phyloP scores from a whole-genome alignment of 768 basidiomycete genomes.

The Suillus ampliporus region DNA sequence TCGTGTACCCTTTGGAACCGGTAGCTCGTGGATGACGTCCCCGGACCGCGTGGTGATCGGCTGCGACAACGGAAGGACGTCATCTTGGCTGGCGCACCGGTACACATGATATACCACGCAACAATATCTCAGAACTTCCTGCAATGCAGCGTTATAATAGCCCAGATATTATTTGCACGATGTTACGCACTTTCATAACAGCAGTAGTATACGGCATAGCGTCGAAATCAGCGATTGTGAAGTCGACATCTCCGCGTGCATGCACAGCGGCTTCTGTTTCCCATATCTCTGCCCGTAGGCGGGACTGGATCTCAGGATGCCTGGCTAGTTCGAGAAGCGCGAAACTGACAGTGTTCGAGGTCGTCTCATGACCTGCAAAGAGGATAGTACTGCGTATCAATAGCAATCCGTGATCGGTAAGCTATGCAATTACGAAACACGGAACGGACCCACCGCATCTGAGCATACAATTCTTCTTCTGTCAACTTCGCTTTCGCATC shows the following conservation, averaged over 20 bases:
- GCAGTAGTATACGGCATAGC: conserved; percentile 54
- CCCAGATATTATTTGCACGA: conserved; percentile 1
- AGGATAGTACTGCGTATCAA: conserved; percentile 45
- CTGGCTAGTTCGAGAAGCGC: conserved; percentile 65
- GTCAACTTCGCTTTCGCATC: conserved; percentile 31
- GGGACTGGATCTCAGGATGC: conserved; percentile 60
- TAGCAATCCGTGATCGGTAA: conserved; percentile 2
- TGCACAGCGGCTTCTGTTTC: conserved; percentile 28
- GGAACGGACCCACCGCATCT: conserved; percentile 25
- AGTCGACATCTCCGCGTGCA: conserved; percentile 43
- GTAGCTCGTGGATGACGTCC: conserved; percentile 46
- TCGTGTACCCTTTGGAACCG: conserved; percentile 56
- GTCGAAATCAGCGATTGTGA: conserved; percentile 51
- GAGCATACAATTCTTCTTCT: conserved; percentile 17
- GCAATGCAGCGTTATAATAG: not conserved
- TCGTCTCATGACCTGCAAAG: conserved; percentile 65
- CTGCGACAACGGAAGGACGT: conserved; percentile 62
- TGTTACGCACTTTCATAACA: conserved; percentile 46
- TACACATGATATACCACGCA: conserved; percentile 59
- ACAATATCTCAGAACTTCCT: conserved; percentile 55
- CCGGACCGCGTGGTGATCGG: conserved; percentile 56
- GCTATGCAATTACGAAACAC: not conserved
- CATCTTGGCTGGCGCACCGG: conserved; percentile 56
- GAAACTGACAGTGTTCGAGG: conserved; percentile 64
- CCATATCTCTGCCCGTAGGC: conserved; percentile 63